Conservation (phyloP, 2,329 filamentous ascomycete species). For the Aspergillus pseudonomiae region DNA sequence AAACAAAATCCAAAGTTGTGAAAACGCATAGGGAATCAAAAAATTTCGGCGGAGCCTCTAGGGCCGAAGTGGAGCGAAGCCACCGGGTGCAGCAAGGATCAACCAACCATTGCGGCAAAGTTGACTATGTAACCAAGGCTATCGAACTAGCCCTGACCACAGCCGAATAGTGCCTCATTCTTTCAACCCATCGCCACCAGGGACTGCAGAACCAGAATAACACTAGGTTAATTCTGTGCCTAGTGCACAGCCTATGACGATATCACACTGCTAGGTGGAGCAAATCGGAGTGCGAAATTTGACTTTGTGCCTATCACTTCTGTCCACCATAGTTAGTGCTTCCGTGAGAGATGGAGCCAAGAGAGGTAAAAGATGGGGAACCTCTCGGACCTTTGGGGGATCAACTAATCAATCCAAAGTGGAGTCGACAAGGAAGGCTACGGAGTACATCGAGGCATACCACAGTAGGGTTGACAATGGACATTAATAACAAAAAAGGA, state of each 20-base stretch:
- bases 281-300: conserved; percentile 5
- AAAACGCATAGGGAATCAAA: conserved; percentile 11
- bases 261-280: not conserved
- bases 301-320: conserved; percentile 2
- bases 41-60: conserved; percentile 14
- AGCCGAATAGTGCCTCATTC: conserved; percentile 6
- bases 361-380: conserved; percentile 14
- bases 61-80: conserved; percentile 12
- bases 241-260: conserved; percentile 10
- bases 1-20: not conserved
- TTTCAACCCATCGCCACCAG: conserved; percentile 8
- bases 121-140: conserved; percentile 7
- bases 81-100: conserved; percentile 14
- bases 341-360: conserved; percentile 4
- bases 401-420: conserved; percentile 9
- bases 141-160: not conserved
- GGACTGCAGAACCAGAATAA: not conserved
- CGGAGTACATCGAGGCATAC: not conserved
- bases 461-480: not conserved
- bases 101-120: conserved; percentile 11
- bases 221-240: conserved; percentile 2
- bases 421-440: conserved; percentile 10
- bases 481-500: conserved; percentile 9
- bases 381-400: conserved; percentile 4
- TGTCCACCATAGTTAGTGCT: conserved; percentile 7